Base-by-base conservation (phyloP, 495 filamentous ascomycete genomes). In the Tetracladium setigerum region DNA sequence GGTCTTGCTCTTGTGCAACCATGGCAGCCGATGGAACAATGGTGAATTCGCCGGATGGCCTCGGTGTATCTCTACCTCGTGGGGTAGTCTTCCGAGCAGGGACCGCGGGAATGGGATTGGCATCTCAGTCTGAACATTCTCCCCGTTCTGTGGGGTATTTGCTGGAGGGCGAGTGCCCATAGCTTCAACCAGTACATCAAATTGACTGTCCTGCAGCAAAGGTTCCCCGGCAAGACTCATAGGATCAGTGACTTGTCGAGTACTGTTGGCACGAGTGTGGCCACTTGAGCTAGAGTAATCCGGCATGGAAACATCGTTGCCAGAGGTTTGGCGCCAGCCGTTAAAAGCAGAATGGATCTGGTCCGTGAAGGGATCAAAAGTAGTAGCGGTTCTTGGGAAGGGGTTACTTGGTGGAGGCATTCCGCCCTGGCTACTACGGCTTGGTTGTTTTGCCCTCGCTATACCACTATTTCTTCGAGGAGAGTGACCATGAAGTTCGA, bases 261-360 rank as follows among this genome's bases (percentile, higher is more conserved):
- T 73, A 57, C 53, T 74, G 46, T 62, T 70, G 15, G 44, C 17
- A 3, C 38, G 30, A 14, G 58, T 55, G 9, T 40, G 30, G 2
- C 69, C 68, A 37, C 56, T 64, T 13, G 67, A 66, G 19, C 50
- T 55, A 16, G 56, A 54, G 53, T 69, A 73, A 45, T 79, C 76
- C 24, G 70, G 73, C 76, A 78, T 79, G 5, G 74, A 66, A 19
- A 73, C 49, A 45, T 79, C 75, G 43, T 70, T 66, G 33, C 65
- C 63, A 16, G 72, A 69, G 16, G 62, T 59, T 16, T 69, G 58
- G 42, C 67, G 50, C 57, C 67, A 50, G 56, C 57, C 59, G 17
- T 15, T 37, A 15, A 52, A 54, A 38, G 61, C 54, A 31, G 57
- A 34, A 33, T 19, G 60, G 56, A 37, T 65, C 60, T n/a, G 62